A percentile compares a stretch with the other conserved stretches of the same genome.
phyloP scores from a whole-genome alignment of 1,284 basidiomycete species.

The Tranzscheliella williamsii region DNA sequence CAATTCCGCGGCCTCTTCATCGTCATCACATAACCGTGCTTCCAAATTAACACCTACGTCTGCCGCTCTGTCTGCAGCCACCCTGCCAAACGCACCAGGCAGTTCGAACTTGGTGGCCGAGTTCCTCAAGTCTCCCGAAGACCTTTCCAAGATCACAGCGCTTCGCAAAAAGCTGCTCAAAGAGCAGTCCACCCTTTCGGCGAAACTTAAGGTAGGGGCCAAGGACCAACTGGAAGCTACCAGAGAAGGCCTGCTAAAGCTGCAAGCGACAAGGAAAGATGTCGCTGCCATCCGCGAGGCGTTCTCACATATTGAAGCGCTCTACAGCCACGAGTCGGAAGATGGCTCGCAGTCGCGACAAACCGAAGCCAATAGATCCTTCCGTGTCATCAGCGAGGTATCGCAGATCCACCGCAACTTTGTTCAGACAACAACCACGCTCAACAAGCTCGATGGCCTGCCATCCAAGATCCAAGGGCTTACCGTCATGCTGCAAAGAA shows the following conservation, averaged over 20 bases:
- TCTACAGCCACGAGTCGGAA: conserved; percentile 55
- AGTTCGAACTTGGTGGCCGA: conserved; percentile 46
- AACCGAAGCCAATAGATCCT: conserved; percentile 38
- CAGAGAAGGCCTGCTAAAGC: conserved; percentile 81
- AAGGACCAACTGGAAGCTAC: conserved; percentile 92
- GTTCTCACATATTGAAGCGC: conserved; percentile 82
- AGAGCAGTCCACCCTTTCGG: conserved; percentile 93
- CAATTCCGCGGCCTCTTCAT: neutral
- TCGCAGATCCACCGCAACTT: conserved; percentile 95
- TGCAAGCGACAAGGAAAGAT: conserved; percentile 78
- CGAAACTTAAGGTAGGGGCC: conserved; percentile 85
- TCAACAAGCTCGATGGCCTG: conserved; percentile 88
- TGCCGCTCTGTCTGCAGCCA: conserved; percentile 14
- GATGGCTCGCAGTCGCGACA: conserved; percentile 15
- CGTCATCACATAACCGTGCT: neutral
- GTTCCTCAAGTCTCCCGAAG: conserved; percentile 72
- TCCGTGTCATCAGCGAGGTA: conserved; percentile 66
- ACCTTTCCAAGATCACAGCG: conserved; percentile 83
- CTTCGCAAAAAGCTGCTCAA: conserved; percentile 93
- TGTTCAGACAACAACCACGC: conserved; percentile 91
- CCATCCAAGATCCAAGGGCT: conserved; percentile 78
- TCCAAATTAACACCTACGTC: conserved; percentile 6
- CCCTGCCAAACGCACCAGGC: conserved; percentile 5
- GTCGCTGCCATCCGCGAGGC: conserved; percentile 88
- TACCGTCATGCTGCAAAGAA: conserved; percentile 75